Percentiles rank a stretch among this genome's conserved stretches.
These are phyloP conservation scores for Diplosphaera chodatii DNA, from an alignment of 139 green algal species.

Conservation along the genomic window DNA sequence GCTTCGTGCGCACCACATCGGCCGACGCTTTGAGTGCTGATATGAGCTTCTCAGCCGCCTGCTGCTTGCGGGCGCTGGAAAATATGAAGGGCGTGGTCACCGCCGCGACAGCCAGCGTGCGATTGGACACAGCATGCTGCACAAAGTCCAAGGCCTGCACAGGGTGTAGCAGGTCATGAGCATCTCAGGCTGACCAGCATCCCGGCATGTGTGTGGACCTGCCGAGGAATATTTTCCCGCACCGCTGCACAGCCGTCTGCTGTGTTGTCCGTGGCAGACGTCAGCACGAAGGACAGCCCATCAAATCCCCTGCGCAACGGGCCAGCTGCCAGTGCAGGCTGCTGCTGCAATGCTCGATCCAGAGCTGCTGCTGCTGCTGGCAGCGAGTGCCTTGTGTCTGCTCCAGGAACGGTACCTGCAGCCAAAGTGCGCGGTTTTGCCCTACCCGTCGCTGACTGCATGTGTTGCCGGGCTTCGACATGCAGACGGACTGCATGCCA, in stretches of 20 bases:
- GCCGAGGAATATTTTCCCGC: too few species aligned
- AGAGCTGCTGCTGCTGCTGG: neutral
- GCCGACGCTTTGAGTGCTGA: conserved; percentile 45
- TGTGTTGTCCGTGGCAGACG: conserved; percentile 36
- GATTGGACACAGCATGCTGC: neutral
- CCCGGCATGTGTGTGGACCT: too few species aligned
- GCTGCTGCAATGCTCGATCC: neutral
- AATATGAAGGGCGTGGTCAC: conserved; percentile 73
- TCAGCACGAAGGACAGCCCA: conserved; percentile 56
- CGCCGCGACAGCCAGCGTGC: conserved; percentile 32
- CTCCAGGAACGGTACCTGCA: too few species aligned
- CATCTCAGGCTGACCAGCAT: too few species aligned
- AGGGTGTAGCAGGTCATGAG: too few species aligned
- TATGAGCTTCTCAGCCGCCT: conserved; percentile 56
- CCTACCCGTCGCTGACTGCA: too few species aligned
- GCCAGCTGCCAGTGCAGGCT: neutral
- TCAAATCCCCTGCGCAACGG: neutral
- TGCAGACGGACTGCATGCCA: too few species aligned
- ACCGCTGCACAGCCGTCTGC: conserved; percentile 55
- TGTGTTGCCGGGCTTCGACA: too few species aligned
- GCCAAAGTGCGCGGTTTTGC: too few species aligned
- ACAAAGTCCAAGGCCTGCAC: neutral
- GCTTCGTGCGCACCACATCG: conserved; percentile 31
- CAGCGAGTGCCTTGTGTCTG: too few species aligned
- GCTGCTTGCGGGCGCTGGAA: conserved; percentile 54